Conservation (phyloP, 345 rosid genomes). For the Gossypium stocksii region DNA sequence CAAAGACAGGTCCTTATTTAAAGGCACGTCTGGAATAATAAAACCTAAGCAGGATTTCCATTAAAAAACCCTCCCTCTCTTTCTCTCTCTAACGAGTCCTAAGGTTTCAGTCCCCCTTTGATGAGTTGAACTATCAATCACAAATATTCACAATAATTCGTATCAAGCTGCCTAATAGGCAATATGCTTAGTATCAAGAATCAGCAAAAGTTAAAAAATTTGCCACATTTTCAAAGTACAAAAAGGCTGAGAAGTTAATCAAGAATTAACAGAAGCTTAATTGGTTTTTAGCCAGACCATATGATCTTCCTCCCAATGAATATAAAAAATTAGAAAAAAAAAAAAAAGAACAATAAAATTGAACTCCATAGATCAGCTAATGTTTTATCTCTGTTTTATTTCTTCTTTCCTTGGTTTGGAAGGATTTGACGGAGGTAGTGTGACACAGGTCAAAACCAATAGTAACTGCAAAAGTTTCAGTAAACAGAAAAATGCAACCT, state of each 20-base stretch:
- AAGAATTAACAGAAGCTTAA: not conserved
- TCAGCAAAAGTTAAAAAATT: not conserved
- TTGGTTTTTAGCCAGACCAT: not conserved
- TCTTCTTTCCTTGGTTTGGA: too few relatives aligned
- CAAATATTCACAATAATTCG: too few relatives aligned
- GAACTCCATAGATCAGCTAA: not conserved
- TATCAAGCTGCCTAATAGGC: not conserved
- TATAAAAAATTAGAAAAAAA: too few relatives aligned
- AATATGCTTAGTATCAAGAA: not conserved
- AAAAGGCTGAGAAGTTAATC: not conserved
- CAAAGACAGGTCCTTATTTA: too few relatives aligned
- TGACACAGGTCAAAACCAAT: not conserved
- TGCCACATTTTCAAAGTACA: not conserved
- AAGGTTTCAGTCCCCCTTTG: too few relatives aligned
- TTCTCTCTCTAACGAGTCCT: too few relatives aligned
- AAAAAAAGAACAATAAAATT: not conserved
- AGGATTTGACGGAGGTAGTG: too few relatives aligned
- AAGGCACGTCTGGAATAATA: too few relatives aligned
- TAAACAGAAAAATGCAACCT: not conserved
- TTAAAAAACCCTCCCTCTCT: too few relatives aligned
- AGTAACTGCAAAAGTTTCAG: not conserved
- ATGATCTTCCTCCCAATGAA: not conserved
- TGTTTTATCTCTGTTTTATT: too few relatives aligned
- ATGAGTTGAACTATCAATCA: too few relatives aligned
- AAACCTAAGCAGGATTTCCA: too few relatives aligned